Evolutionary conservation across 805 yeast genomes (phyloP).

Genomic region (Wickerhamomyces chaumierensis): DNA sequence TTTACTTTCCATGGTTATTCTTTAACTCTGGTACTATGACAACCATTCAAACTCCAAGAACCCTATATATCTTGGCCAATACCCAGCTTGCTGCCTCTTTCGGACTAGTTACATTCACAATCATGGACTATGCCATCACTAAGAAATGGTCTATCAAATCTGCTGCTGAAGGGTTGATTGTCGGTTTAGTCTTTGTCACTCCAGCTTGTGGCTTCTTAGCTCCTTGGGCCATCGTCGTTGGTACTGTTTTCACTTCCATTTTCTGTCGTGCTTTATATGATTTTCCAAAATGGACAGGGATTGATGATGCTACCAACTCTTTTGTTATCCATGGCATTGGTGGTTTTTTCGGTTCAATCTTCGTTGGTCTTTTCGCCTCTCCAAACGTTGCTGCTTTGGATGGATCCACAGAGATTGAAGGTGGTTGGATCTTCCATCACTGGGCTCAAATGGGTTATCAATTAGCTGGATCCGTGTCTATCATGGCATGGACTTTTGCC

Average conservation of each 20-base stretch:
- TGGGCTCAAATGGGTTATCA: slow-evolving; percentile 89
- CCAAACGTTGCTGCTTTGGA: slow-evolving; percentile 83
- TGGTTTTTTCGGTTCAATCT: slow-evolving; percentile 77
- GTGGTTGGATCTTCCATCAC: slow-evolving; percentile 91
- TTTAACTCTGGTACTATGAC: slow-evolving; percentile 83
- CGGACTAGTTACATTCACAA: slow-evolving; percentile 82
- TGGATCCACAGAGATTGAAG: slow-evolving; percentile 69
- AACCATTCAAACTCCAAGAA: slow-evolving; percentile 68
- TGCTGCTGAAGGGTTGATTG: slow-evolving; percentile 85
- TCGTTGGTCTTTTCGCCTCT: slow-evolving; percentile 80
- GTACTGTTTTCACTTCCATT: slow-evolving; percentile 69
- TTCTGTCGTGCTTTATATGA: slow-evolving; percentile 83
- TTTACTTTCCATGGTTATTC: slow-evolving; percentile 96
- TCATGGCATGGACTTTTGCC: slow-evolving; percentile 32
- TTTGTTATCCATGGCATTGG: slow-evolving; percentile 97
- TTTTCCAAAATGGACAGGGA: slow-evolving; percentile 61
- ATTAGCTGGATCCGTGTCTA: slow-evolving; percentile 41
- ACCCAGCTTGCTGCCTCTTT: slow-evolving; percentile 82
- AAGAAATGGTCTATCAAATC: slow-evolving; percentile 89
- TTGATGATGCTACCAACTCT: slow-evolving; percentile 88
- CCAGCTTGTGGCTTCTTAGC: slow-evolving; percentile 90
- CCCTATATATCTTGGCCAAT: slow-evolving; percentile 83
- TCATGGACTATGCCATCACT: slow-evolving; percentile 75
- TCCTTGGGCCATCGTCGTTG: slow-evolving; percentile 79
- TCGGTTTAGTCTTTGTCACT: slow-evolving; percentile 96